Evolutionary conservation across 1,284 basidiomycete species (phyloP), one percentile per base, ranked within the genome.

Genomic region (Baeospora myosura): DNA sequence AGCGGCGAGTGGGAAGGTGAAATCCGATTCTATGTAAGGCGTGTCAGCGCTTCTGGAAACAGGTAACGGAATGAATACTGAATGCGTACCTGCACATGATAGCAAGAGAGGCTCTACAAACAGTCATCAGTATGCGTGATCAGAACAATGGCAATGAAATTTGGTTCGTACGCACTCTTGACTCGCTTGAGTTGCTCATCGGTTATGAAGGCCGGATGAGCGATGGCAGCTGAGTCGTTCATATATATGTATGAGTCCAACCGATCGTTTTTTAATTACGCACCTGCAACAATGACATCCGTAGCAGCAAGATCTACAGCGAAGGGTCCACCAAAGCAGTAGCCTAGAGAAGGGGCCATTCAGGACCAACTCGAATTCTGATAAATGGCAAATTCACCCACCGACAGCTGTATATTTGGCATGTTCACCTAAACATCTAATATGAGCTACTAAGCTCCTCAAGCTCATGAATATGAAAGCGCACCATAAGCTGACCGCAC

Each of bases 301-400:
- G 63, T 61, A 1, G 65, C 62, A 2, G 65, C 63, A 1, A 70
- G 53, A 20, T 76, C 61, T 37, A 74, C 60, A 5, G 68, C 66
- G 44, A 68, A 76, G 0, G 72, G 65, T 8, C 63, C 78, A 1
- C 76, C 77, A 49, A 78, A 78, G 50, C 75, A 79, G 49, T 76
- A 76, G 12, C 75, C 74, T 74, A 33, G 3, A 34, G 11, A 7
- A 4, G 3, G 18, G 26, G 16, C 28, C 16, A 44, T n/a, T 20
- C 5, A 10, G 6, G 30, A 17, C 36, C 16, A 39, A 6, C 32
- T 2, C 4, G 36, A 23, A 38, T 22, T 12, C 12, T 12, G 8
- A 12, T 17, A 20, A 26, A 21, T 22, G 12, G 17, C 7, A 12
- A 18, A 22, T 3, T 23, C 14, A 44, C 64, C 14, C 43, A 66